Percentiles rank a stretch among this genome's conserved stretches.
These are phyloP conservation scores for Tetrapisispora namnaoensis DNA, from an alignment of 805 yeast genomes.

Conservation along the genomic window DNA sequence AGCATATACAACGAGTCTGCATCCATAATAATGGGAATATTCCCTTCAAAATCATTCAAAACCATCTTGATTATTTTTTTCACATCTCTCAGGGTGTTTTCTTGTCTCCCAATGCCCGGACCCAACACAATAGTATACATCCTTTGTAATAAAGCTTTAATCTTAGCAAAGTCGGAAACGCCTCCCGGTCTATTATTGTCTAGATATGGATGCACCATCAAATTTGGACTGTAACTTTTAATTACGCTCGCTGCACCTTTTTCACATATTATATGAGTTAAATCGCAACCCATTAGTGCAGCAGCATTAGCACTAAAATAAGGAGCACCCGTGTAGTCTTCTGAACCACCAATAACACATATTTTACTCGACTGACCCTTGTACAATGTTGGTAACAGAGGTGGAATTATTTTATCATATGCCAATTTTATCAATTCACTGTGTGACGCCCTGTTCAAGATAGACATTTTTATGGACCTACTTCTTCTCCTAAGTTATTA, in stretches of 20 bases:
- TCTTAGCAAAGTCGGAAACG: constrained; percentile 43
- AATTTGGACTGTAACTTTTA: constrained; percentile 80
- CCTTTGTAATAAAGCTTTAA: constrained; percentile 46
- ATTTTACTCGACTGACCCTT: constrained; percentile 94
- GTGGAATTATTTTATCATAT: constrained; percentile 54
- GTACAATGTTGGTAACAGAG: constrained; percentile 57
- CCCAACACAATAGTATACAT: constrained; percentile 82
- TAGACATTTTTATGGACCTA: constrained; percentile 1
- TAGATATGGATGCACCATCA: constrained; percentile 91
- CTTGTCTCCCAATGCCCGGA: constrained; percentile 89
- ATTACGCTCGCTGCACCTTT: constrained; percentile 66
- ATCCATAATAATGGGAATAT: constrained; percentile 71
- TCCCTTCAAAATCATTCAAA: constrained; percentile 40
- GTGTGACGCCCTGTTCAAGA: constrained; percentile 17
- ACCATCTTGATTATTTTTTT: constrained; percentile 40
- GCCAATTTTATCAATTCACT: constrained; percentile 42
- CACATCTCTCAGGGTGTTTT: constrained; percentile 50
- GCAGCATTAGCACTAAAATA: constrained; percentile 82
- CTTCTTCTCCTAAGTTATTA: no score
- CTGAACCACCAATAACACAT: constrained; percentile 87
- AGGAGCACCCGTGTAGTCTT: constrained; percentile 96
- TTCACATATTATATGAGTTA: constrained; percentile 87
- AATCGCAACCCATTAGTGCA: constrained; percentile 76
- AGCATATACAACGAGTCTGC: constrained; percentile 80
- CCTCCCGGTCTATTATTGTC: constrained; percentile 31